Percentiles rank a stretch among this genome's conserved stretches.
Conservation (phyloP, 306 rosid genomes). For the Vicia faba region DNA sequence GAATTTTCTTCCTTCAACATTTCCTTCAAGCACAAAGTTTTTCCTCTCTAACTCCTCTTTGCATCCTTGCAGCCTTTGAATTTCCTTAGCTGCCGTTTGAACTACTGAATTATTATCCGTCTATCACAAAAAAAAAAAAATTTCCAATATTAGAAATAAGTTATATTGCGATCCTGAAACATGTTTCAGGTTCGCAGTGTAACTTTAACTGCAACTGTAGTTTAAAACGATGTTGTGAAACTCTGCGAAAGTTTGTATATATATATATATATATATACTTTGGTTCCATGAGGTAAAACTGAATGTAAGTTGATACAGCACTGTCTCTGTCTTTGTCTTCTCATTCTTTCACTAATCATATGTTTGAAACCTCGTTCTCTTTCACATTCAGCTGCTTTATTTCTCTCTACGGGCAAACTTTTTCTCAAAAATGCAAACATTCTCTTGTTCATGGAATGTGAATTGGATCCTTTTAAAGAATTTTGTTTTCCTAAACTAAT, state of each 20-base stretch:
- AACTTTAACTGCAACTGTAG: background rate
- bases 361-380: conserved; percentile 56
- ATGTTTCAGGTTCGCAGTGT: background rate
- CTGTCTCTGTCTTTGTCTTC: conserved; percentile 67
- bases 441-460: conserved; percentile 44
- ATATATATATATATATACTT: conserved; percentile 56
- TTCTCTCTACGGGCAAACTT: conserved; percentile 14
- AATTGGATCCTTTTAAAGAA: background rate
- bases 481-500: conserved; percentile 2
- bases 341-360: conserved; percentile 72
- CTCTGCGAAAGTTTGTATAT: background rate
- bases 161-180: background rate
- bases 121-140: conserved; percentile 36
- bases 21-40: conserved; percentile 45
- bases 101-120: conserved; percentile 66
- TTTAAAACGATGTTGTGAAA: background rate
- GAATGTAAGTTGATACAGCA: conserved; percentile 59
- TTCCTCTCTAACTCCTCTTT: conserved; percentile 50
- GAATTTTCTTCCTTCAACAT: conserved; percentile 25
- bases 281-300: conserved; percentile 65
- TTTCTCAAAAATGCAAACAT: conserved; percentile 51
- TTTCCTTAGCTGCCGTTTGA: conserved; percentile 52
- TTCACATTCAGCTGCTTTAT: conserved; percentile 25
- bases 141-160: background rate
- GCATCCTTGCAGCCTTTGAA: conserved; percentile 43